Evolutionary conservation across 805 yeast genomes (phyloP).

Genomic region (Candida andamanensis): DNA sequence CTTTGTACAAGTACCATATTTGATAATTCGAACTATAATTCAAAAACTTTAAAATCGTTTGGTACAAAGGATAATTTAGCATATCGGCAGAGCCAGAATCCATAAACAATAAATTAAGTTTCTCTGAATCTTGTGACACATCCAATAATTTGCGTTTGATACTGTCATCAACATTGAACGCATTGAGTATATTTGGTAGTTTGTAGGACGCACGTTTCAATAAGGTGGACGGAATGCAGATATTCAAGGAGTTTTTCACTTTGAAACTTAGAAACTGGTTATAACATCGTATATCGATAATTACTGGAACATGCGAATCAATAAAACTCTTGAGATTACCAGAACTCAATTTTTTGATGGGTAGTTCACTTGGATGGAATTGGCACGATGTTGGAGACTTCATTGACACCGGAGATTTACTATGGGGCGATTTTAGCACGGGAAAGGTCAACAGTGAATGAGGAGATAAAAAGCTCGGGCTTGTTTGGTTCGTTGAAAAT

Average conservation of each 20-base stretch:
- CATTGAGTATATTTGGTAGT: slow-evolving; percentile 26
- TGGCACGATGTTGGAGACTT: slow-evolving; percentile 6
- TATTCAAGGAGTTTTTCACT: slow-evolving; percentile 27
- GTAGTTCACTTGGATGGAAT: slow-evolving; percentile 1
- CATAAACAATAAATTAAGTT: slow-evolving; percentile 22
- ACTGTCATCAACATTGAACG: slow-evolving; percentile 21
- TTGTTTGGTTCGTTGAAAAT: too few relatives aligned
- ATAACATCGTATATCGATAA: slow-evolving; percentile 38
- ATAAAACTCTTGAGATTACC: slow-evolving; percentile 2
- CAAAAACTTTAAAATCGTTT: slow-evolving; percentile 28
- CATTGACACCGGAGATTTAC: slow-evolving; percentile 4
- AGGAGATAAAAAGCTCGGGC: slow-evolving; percentile 5
- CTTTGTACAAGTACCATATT: slow-evolving; percentile 8
- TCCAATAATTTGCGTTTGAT: slow-evolving; percentile 16
- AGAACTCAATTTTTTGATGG: slow-evolving; percentile 1
- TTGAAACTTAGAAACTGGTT: slow-evolving; percentile 28
- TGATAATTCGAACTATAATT: slow-evolving; percentile 11
- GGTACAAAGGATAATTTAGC: slow-evolving; percentile 31
- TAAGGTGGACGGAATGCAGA: slow-evolving; percentile 42
- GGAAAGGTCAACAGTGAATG: slow-evolving; percentile 1
- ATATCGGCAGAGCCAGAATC: slow-evolving; percentile 15
- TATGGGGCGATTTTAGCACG: not conserved
- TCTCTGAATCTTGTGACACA: slow-evolving; percentile 3
- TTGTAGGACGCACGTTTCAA: slow-evolving; percentile 34
- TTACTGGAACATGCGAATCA: slow-evolving; percentile 6